A percentile compares a stretch with the other conserved stretches of the same genome.
phyloP scores from a whole-genome alignment of 129 eudicot species.

The Ambrosia trifida region DNA sequence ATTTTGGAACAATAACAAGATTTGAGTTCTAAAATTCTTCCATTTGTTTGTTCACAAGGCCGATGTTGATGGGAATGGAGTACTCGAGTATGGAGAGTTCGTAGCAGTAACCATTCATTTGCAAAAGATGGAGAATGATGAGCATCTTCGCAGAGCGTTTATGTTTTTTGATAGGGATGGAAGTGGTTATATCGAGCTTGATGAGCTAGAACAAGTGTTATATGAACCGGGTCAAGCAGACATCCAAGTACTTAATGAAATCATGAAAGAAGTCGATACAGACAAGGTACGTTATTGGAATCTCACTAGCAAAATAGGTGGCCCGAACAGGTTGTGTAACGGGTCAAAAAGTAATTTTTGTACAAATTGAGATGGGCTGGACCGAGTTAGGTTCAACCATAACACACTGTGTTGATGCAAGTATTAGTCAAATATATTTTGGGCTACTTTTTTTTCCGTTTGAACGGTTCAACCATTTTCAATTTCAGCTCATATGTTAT shows the following conservation, averaged over 20 bases:
- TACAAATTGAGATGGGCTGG: not conserved
- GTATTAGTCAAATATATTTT: not conserved
- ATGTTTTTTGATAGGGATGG: slow-evolving; percentile 86
- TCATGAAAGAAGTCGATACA: slow-evolving; percentile 92
- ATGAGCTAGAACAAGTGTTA: slow-evolving; percentile 83
- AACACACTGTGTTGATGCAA: not conserved
- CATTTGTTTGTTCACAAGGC: slow-evolving; percentile 45
- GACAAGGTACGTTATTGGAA: slow-evolving; percentile 58
- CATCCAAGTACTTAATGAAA: slow-evolving; percentile 59
- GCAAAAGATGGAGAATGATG: slow-evolving; percentile 93
- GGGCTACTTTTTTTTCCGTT: not conserved
- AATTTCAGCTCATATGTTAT: not conserved
- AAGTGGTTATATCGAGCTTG: slow-evolving; percentile 78
- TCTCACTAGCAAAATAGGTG: not conserved
- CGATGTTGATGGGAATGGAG: slow-evolving; percentile 95
- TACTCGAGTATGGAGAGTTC: slow-evolving; percentile 94
- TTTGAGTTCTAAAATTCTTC: slow-evolving; percentile 18
- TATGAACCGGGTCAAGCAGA: slow-evolving; percentile 87
- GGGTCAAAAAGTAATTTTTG: not conserved
- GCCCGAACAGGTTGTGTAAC: not conserved
- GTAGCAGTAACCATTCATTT: slow-evolving; percentile 96
- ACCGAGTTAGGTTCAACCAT: not conserved
- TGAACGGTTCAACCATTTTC: not conserved
- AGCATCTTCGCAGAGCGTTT: slow-evolving; percentile 86
- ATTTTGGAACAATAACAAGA: not conserved